phyloP scores from a whole-genome alignment of 495 filamentous ascomycete species.

The Articulospora tetracladia region DNA sequence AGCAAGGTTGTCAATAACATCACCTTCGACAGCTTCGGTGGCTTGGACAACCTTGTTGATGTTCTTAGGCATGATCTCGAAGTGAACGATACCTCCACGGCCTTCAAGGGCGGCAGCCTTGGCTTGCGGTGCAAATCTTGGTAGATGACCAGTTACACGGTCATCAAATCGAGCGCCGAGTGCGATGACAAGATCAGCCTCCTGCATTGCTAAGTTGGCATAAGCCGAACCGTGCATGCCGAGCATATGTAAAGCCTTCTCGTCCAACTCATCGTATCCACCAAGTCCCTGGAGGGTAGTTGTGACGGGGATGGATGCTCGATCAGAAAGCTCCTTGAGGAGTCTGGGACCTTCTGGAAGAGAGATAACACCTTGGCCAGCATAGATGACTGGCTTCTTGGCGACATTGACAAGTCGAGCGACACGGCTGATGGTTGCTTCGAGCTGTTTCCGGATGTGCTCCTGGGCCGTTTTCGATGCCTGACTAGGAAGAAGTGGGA shows the following conservation, averaged over 20 bases:
- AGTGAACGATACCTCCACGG: conserved; percentile 75
- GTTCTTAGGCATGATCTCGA: conserved; percentile 82
- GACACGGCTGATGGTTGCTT: conserved; percentile 56
- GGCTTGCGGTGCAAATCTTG: conserved; percentile 66
- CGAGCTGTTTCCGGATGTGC: conserved; percentile 49
- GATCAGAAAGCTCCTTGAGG: conserved; percentile 65
- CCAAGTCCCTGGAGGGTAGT: conserved; percentile 77
- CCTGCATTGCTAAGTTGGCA: conserved; percentile 77
- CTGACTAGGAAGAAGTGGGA: conserved; percentile 66
- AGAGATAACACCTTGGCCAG: conserved; percentile 66
- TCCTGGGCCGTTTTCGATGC: conserved; percentile 63
- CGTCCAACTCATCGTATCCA: conserved; percentile 72
- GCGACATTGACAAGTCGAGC: conserved; percentile 66
- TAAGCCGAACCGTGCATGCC: conserved; percentile 80
- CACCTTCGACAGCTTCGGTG: conserved; percentile 75
- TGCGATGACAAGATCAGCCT: conserved; percentile 73
- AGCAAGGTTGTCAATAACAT: conserved; percentile 66
- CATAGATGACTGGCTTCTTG: conserved; percentile 75
- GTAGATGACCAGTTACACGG: conserved; percentile 62
- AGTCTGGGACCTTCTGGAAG: conserved; percentile 61
- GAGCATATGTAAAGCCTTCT: conserved; percentile 76
- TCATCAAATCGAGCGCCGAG: conserved; percentile 77
- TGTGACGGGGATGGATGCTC: conserved; percentile 71
- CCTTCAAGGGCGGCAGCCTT: conserved; percentile 63
- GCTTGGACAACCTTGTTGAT: conserved; percentile 86